Evolutionary conservation across 2,329 filamentous ascomycete species (phyloP).

Genomic region (Penicillium sp.): DNA sequence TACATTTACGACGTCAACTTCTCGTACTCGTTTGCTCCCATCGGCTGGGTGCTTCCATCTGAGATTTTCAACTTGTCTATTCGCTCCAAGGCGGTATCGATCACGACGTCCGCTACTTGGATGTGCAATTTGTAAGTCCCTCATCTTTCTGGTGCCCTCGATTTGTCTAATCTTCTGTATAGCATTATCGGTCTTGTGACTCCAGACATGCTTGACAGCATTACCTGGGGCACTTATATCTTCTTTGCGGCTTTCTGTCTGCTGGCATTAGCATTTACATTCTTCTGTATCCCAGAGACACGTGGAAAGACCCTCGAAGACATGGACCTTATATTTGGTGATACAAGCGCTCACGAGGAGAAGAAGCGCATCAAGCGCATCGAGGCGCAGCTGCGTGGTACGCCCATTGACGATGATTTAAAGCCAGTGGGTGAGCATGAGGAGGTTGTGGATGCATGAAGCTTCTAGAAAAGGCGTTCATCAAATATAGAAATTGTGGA

Average conservation of each 20-base stretch:
- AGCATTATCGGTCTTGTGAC: slow-evolving; percentile 38
- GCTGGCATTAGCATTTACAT: slow-evolving; percentile 33
- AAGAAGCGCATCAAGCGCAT: slow-evolving; percentile 38
- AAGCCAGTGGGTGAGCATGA: slow-evolving; percentile 22
- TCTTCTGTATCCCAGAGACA: slow-evolving; percentile 36
- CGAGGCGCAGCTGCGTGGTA: slow-evolving; percentile 34
- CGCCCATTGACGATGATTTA: slow-evolving; percentile 19
- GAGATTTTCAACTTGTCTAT: slow-evolving; percentile 40
- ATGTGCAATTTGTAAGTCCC: slow-evolving; percentile 38
- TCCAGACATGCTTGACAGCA: slow-evolving; percentile 36
- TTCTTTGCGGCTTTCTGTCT: slow-evolving; percentile 40
- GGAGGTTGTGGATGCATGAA: slow-evolving; percentile 12
- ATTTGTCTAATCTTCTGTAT: background rate
- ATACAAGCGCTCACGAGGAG: slow-evolving; percentile 37
- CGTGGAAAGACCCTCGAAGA: slow-evolving; percentile 51
- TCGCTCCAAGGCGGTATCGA: slow-evolving; percentile 37
- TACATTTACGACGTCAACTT: slow-evolving; percentile 40
- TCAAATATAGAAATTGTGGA: no score
- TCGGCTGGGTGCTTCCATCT: slow-evolving; percentile 39
- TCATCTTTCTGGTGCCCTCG: no score
- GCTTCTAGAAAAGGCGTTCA: no score
- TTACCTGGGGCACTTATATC: slow-evolving; percentile 39
- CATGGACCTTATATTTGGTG: slow-evolving; percentile 49
- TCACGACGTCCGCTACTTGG: slow-evolving; percentile 38
- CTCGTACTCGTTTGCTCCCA: slow-evolving; percentile 37